Evolutionary conservation across 495 filamentous ascomycete species (phyloP), one percentile per base, ranked within the genome.

Genomic region (Chaetomidium leptoderma): DNA sequence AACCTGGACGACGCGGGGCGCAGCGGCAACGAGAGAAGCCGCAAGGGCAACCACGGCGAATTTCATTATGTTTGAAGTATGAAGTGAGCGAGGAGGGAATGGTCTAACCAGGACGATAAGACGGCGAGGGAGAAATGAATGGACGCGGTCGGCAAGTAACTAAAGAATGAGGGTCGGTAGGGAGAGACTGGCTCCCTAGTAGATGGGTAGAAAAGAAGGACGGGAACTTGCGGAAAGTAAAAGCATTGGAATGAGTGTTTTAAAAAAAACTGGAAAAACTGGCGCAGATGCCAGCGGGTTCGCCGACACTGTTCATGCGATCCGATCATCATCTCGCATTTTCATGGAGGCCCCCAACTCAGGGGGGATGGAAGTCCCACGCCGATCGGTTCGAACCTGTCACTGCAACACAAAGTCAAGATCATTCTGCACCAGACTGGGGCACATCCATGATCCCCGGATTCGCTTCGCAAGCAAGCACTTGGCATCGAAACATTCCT

Each of bases 11-110:
- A 62, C 58, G 0, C 46, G 51, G 10, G 68, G 68, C 16, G 59
- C 60, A 29, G 45, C 64, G 17, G 59, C 63, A 46, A 70, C 58
- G 48, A 70, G 42, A 27, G 63, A 70, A 13, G 60, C 56, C 56
- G 64, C 62, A 45, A 65, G 53, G 46, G 66, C 62, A 48, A 65
- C 39, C 45, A 49, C 33, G 42, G 53, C 9, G 43, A 66, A 53
- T 61, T 64, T 71, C 61, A 71, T 71, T 49, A 42, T 57, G 1
- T 33, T 7, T 51, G 11, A 17, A 29, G 14, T 6, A 16, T 23
- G 37, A 33, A n/a, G n/a, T n/a, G n/a, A n/a, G n/a, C n/a, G n/a
- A n/a, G n/a, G n/a, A n/a, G n/a, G 14, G 36, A 29, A 8, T 42
- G 36, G 13, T 24, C 17, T 0, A n/a, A 30, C 26, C 16, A 24